Base-by-base conservation (phyloP, 202 grass and related monocot genomes). In the Schoenoplectus tabernaemontani region DNA sequence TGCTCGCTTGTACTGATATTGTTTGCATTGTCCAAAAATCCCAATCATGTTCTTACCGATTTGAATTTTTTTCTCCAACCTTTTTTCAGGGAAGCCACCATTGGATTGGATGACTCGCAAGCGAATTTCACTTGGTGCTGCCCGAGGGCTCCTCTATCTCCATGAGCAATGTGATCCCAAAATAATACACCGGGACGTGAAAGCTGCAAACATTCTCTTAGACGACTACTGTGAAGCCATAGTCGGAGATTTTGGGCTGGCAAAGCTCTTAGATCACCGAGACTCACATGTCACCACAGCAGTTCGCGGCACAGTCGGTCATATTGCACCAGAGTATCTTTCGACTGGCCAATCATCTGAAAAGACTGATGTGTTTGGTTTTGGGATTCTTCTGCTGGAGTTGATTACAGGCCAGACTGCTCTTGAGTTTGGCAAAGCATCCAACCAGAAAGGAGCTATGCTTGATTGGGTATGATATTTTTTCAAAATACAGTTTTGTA, bases 81-180 rank as follows among this genome's bases (percentile, higher is more conserved):
- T 54, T 8, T 42, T 64, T 87, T 46, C 83, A 99, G 96, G 76
- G 32, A 99, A 96, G 65, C 90, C 88, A 59, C 77, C 96, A 48
- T 53, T 96, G 88, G 90, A 99, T 85, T 99, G 90, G 96, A 77
- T 82, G 44, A 96, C 96, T 8, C 88, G 96, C 68, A 99, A 91
- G 76, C 87, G 71, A 74, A 99, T 99, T 83, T 84, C 96, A 22
- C 85, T 96, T 62, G 96, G 96, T 26, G 90, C 96, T 79, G 96
- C 83, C 65, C 78, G 96, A 79, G 96, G 96, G 5, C 82, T 99
- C 46, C 82, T 96, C 34, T 99, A 96, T 71, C 96, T 99, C 41
- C 96, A 99, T 28, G 96, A 99, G 78, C 96, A 99, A 83, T 93
- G 91, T 28, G 95, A 98, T 64, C 96, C 96, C 19, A 99, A 99